These are phyloP conservation scores for Candida incommunis DNA, from an alignment of 805 yeast genomes.

Conservation along the genomic window DNA sequence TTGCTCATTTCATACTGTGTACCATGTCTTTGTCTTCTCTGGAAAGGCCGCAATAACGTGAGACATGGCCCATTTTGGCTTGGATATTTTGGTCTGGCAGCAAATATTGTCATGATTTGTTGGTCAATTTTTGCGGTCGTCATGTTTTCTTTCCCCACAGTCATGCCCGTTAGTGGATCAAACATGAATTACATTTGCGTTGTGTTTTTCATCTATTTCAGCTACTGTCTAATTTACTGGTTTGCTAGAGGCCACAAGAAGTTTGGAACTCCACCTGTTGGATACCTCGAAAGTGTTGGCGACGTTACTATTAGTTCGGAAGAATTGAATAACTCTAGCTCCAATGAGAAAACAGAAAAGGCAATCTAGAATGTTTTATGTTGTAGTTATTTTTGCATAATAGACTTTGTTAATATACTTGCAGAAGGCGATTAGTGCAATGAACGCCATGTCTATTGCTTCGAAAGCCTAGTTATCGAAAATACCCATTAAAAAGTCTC, in stretches of 20 bases:
- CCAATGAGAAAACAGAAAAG: neutral
- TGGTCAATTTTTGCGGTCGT: conserved; percentile 50
- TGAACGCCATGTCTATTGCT: too few relatives aligned
- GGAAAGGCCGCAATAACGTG: conserved; percentile 36
- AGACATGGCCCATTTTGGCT: conserved; percentile 57
- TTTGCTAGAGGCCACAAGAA: conserved; percentile 7
- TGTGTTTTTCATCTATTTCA: conserved; percentile 32
- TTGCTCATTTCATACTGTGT: conserved; percentile 43
- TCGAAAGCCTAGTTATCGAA: too few relatives aligned
- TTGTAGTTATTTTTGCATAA: too few relatives aligned
- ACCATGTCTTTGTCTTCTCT: conserved; percentile 35
- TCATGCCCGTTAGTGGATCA: conserved; percentile 44
- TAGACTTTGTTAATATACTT: too few relatives aligned
- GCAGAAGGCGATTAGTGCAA: too few relatives aligned
- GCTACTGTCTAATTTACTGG: conserved; percentile 15
- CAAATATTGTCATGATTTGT: conserved; percentile 34
- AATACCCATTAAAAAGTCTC: too few relatives aligned
- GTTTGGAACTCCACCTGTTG: neutral
- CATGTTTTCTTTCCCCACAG: conserved; percentile 51
- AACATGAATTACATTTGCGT: conserved; percentile 56
- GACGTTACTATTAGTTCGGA: neutral
- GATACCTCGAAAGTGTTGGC: neutral
- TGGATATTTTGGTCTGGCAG: conserved; percentile 35
- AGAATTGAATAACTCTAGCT: neutral
- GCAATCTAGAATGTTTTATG: neutral